Evolutionary conservation across 108 stramenopile species (phyloP), one percentile per base, ranked within the genome.

Genomic region (Stephanodiscus minutulus): DNA sequence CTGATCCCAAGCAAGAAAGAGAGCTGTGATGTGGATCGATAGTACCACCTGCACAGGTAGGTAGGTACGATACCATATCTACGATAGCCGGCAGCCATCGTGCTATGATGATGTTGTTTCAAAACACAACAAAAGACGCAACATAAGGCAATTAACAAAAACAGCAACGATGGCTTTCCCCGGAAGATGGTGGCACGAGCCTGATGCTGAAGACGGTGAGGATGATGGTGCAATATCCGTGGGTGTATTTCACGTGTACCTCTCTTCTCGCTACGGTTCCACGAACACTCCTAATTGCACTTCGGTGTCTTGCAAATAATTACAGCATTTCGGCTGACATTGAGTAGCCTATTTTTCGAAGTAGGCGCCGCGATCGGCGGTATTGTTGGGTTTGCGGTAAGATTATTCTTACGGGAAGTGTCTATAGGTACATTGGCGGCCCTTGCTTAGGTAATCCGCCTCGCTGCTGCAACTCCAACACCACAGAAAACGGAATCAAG

Each of bases 331-430:
- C 61, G 77, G 72, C 73, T 92, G 22, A 81, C 84, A 31, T 83
- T 76, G 85, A 20, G 85, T 27, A 85, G 88, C 56, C 63, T 87
- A 7, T 24, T 85, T 11, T 37, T 84, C 22, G 86, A 86, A 12
- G 27, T 74, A 12, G 36, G 75, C 7, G 86, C 87, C 6, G 87
- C 84, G 5, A 41, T 80, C 39, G 82, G 72, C 12, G 91, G 91
- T 0, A 54, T 89, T 33, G 52, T 75, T 11, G 71, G 79, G 0
- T 93, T 75, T 54, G 47, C 43, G 29, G 81, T 84, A 53, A 73
- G 82, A 68, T 15, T 9, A 8, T 27, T 22, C 54, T 3, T 33
- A 1, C 43, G 13, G 46, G 8, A 21, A 33, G 5, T n/a, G 9
- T 17, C 5, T 41, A 6, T 9, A 25, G 66, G 8, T 58, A 29